These are phyloP conservation scores for Hibiscus tridactylites DNA, from an alignment of 345 rosid genomes.

Conservation along the genomic window DNA sequence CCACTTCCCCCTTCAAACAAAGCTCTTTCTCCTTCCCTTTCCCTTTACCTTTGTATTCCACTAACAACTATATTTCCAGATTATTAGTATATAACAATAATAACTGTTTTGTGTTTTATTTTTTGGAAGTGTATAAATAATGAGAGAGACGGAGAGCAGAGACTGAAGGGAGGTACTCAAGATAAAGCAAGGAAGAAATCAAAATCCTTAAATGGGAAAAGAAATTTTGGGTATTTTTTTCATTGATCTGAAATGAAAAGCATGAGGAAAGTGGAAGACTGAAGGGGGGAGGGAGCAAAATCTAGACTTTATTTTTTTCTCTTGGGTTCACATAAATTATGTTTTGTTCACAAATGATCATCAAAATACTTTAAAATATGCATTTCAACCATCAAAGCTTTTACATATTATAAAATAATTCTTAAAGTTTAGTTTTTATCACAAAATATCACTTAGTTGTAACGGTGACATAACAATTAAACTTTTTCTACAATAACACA, in stretches of 20 bases:
- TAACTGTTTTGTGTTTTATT: neutral
- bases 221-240: neutral
- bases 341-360: neutral
- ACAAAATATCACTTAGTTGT: too few species aligned
- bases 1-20: slow-evolving; percentile 12
- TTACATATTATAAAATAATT: too few species aligned
- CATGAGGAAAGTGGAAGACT: neutral
- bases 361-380: too few species aligned
- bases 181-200: neutral
- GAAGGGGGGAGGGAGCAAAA: neutral
- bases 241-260: neutral
- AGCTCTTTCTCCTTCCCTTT: slow-evolving; percentile 13
- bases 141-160: neutral
- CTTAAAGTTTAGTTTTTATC: too few species aligned
- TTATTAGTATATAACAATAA: neutral
- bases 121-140: neutral
- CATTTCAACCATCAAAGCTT: too few species aligned
- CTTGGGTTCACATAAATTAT: neutral
- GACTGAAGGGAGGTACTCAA: neutral
- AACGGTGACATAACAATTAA: too few species aligned
- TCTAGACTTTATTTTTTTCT: neutral
- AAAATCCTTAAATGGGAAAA: neutral
- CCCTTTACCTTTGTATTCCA: slow-evolving; percentile 7
- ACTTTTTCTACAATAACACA: too few species aligned
- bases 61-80: neutral